Evolutionary conservation across 768 basidiomycete species (phyloP).

Genomic region (Rhodosporidiobolus sp.): DNA sequence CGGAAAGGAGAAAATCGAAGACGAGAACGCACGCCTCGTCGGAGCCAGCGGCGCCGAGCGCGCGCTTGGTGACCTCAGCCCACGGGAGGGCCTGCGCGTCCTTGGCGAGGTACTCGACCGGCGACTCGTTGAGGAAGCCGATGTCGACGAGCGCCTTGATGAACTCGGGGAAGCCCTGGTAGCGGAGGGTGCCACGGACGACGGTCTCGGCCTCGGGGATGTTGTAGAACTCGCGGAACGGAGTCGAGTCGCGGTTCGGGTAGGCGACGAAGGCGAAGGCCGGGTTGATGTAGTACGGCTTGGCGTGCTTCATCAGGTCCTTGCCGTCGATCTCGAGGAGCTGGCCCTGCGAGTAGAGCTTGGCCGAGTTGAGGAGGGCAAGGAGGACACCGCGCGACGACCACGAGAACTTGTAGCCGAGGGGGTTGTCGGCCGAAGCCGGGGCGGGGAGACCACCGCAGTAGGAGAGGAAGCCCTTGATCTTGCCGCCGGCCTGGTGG

Average conservation of each 20-base stretch:
- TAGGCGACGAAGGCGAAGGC: slow-evolving; percentile 92
- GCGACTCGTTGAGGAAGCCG: slow-evolving; percentile 74
- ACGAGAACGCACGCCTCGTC: slow-evolving; percentile 61
- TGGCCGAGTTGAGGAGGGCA: slow-evolving; percentile 85
- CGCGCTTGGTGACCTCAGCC: slow-evolving; percentile 75
- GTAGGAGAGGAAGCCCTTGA: slow-evolving; percentile 88
- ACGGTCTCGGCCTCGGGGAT: slow-evolving; percentile 92
- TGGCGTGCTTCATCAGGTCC: slow-evolving; percentile 84
- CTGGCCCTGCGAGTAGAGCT: slow-evolving; percentile 64
- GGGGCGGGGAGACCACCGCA: slow-evolving; percentile 95
- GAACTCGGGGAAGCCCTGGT: slow-evolving; percentile 96
- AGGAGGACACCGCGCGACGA: slow-evolving; percentile 92
- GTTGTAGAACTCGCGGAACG: slow-evolving; percentile 84
- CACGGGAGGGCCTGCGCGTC: slow-evolving; percentile 66
- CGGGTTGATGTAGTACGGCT: slow-evolving; percentile 91
- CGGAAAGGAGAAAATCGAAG: background rate
- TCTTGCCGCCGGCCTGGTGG: slow-evolving; percentile 89
- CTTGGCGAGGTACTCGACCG: slow-evolving; percentile 68
- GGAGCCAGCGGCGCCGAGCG: slow-evolving; percentile 64
- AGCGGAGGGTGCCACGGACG: slow-evolving; percentile 86
- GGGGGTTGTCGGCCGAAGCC: slow-evolving; percentile 84
- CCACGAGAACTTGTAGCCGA: slow-evolving; percentile 99
- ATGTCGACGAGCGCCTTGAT: slow-evolving; percentile 79
- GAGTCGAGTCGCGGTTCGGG: slow-evolving; percentile 89
- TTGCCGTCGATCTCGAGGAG: slow-evolving; percentile 66